phyloP scores from a whole-genome alignment of 441 rosid species.

The Kokia cookei region DNA sequence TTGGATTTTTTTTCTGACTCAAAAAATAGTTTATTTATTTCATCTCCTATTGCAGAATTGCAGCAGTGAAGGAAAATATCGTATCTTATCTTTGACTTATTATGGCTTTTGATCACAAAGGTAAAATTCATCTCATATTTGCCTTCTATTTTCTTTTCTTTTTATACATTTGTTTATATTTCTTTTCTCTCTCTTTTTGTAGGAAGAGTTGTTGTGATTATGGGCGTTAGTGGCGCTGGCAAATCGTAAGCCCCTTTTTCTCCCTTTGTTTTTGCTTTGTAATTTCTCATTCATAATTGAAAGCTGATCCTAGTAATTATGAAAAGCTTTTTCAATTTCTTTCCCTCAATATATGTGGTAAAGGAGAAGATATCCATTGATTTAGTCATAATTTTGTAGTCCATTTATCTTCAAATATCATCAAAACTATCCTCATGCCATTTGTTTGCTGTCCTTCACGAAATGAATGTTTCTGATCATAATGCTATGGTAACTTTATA shows the following conservation, averaged over 20 bases:
- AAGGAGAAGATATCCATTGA: not conserved
- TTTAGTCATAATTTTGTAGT: not conserved
- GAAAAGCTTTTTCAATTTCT: not conserved
- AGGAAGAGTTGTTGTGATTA: constrained; percentile 55
- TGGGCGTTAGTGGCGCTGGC: constrained; percentile 85
- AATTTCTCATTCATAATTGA: not conserved
- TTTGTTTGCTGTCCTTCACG: not conserved
- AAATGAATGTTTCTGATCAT: not conserved
- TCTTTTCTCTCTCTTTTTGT: not conserved
- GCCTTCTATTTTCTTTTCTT: not conserved
- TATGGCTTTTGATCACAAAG: not conserved
- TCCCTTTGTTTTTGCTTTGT: not conserved
- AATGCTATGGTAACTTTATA: not conserved
- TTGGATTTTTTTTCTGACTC: not conserved
- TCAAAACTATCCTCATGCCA: not conserved
- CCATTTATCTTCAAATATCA: not conserved
- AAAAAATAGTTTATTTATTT: not conserved
- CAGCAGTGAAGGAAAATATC: not conserved
- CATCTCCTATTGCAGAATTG: not conserved
- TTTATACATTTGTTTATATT: not conserved
- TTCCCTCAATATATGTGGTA: not conserved
- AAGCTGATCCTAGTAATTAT: not conserved
- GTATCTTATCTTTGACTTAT: not conserved
- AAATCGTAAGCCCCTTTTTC: constrained; percentile 52
- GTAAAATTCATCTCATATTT: not conserved